Conservation (phyloP, 768 basidiomycete genomes). For the Lactarius sanguifluus region DNA sequence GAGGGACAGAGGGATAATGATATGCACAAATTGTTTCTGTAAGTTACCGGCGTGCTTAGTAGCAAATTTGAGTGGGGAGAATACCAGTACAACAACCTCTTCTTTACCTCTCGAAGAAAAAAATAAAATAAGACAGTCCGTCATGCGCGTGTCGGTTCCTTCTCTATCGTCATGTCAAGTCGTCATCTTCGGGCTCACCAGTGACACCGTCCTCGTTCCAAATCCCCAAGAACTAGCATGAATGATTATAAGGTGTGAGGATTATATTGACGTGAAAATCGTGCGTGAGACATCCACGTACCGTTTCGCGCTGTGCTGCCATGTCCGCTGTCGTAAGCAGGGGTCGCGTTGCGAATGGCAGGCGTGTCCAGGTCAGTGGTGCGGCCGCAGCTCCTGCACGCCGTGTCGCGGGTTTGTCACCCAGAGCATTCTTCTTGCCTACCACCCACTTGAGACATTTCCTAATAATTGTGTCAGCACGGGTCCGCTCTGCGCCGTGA, state of each 20-base stretch:
- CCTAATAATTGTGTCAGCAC: conserved; percentile 41
- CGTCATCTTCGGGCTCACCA: conserved; percentile 52
- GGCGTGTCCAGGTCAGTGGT: conserved; percentile 68
- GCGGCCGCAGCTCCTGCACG: conserved; percentile 58
- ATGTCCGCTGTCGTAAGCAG: conserved; percentile 64
- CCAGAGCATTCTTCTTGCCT: conserved; percentile 87
- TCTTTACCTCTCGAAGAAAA: conserved; percentile 1
- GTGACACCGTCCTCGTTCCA: conserved; percentile 81
- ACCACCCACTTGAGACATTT: conserved; percentile 88
- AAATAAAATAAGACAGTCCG: not conserved
- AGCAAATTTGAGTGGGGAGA: not conserved
- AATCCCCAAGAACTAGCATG: conserved; percentile 65
- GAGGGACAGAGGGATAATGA: conserved; percentile 22
- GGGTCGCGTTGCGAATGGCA: conserved; percentile 63
- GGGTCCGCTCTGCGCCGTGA: not conserved
- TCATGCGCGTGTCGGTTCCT: not conserved
- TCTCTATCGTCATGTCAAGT: conserved; percentile 24
- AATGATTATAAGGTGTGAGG: conserved; percentile 2
- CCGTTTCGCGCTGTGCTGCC: conserved; percentile 59
- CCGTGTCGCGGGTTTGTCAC: conserved; percentile 75
- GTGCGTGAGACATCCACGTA: conserved; percentile 36
- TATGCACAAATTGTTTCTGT: conserved; percentile 21
- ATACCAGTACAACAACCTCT: conserved; percentile 8
- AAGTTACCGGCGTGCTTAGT: not conserved
- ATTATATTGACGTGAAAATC: not conserved